Conservation (phyloP, 164 flowering plant genomes). For the Nymphaea colorata region DNA sequence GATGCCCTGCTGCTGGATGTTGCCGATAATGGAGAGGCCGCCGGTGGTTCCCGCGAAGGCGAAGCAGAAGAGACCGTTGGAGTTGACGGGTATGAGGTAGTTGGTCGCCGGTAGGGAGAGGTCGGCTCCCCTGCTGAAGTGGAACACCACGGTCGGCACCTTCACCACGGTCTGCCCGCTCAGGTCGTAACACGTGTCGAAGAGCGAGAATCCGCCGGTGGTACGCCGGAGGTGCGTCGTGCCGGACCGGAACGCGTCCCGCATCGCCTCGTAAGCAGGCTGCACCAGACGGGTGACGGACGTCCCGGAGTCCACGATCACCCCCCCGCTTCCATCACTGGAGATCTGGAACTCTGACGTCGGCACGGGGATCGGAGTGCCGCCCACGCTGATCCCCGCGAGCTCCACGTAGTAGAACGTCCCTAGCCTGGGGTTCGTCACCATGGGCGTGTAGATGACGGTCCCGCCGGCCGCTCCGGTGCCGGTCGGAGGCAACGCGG, state of each 20-base stretch:
- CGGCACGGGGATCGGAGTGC: slow-evolving; percentile 43
- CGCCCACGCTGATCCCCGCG: slow-evolving; percentile 80
- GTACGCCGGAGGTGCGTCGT: slow-evolving; percentile 40
- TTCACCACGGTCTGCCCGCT: slow-evolving; percentile 66
- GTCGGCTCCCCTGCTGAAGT: slow-evolving; percentile 58
- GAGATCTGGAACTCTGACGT: slow-evolving; percentile 55
- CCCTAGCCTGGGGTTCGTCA: slow-evolving; percentile 62
- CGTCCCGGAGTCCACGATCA: slow-evolving; percentile 89
- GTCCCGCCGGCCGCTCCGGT: too few relatives aligned
- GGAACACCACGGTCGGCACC: slow-evolving; percentile 93
- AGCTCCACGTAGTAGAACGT: slow-evolving; percentile 85
- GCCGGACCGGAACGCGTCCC: slow-evolving; percentile 70
- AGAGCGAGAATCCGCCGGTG: slow-evolving; percentile 44
- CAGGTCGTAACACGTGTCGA: slow-evolving; percentile 88
- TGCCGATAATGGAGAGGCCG: slow-evolving; percentile 84
- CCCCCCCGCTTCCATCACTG: slow-evolving; percentile 75
- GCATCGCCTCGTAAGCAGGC: slow-evolving; percentile 57
- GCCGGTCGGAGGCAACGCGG: slow-evolving; percentile 31
- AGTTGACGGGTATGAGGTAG: slow-evolving; percentile 80
- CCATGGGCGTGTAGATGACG: slow-evolving; percentile 61
- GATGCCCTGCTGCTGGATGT: slow-evolving; percentile 94
- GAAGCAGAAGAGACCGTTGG: slow-evolving; percentile 62
- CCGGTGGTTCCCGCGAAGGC: slow-evolving; percentile 81
- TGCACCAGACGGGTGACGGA: slow-evolving; percentile 84
- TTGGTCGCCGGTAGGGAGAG: slow-evolving; percentile 80